A percentile compares a stretch with the other conserved stretches of the same genome.
These are phyloP conservation scores for Trichosanthes cucumerina DNA, from an alignment of 306 rosid genomes.

Conservation along the genomic window DNA sequence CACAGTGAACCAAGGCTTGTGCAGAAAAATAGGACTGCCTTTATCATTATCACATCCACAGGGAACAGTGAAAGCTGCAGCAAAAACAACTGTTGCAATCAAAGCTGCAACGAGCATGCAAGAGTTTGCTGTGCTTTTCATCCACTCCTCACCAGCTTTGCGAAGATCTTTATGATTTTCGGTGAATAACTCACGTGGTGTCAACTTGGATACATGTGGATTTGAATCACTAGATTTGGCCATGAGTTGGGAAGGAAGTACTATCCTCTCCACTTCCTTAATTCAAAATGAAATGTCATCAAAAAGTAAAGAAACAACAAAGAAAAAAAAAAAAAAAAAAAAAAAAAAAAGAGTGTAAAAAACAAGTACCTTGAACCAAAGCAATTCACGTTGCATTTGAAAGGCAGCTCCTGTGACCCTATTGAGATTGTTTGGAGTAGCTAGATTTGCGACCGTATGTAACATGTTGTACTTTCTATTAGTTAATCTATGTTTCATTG, in stretches of 20 bases:
- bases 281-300: neutral
- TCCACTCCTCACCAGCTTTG: neutral
- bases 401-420: neutral
- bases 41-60: neutral
- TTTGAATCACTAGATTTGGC: no score
- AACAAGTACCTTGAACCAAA: slow-evolving; percentile 17
- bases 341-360: neutral
- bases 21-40: neutral
- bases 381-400: slow-evolving; percentile 13
- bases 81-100: neutral
- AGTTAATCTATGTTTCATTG: neutral
- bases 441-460: slow-evolving; percentile 13
- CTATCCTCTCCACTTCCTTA: slow-evolving; percentile 41
- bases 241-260: neutral
- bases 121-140: neutral
- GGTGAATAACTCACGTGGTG: neutral
- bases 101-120: neutral
- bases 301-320: no score
- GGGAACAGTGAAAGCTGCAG: neutral
- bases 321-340: no score
- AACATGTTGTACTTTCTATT: slow-evolving; percentile 3
- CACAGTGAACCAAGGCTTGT: neutral
- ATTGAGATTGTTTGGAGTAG: slow-evolving; percentile 7
- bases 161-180: neutral
- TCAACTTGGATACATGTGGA: neutral